Evolutionary conservation across 1,139 yeast genomes (phyloP).

Genomic region (Scheffersomyces illinoinensis): DNA sequence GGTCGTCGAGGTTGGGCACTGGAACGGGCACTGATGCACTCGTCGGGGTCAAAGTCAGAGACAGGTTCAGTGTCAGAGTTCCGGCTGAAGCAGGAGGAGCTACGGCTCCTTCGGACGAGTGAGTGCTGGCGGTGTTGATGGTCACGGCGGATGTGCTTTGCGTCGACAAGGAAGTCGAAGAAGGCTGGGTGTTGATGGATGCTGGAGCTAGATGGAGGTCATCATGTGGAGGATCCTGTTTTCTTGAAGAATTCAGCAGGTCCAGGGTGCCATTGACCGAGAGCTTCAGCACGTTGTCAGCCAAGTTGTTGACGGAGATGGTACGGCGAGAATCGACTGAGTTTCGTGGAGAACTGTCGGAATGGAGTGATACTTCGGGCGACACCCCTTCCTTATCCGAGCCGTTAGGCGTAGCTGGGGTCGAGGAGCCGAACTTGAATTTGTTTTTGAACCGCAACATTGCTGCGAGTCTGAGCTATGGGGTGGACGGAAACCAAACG

Average conservation of each 20-base stretch:
- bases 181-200: slow-evolving; percentile 3
- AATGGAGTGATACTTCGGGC: slow-evolving; percentile 11
- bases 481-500: not conserved
- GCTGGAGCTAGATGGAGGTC: not conserved
- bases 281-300: slow-evolving; percentile 31
- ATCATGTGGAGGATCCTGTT: slow-evolving; percentile 2
- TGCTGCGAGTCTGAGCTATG: not conserved
- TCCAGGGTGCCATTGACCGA: slow-evolving; percentile 15
- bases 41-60: not conserved
- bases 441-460: slow-evolving; percentile 51
- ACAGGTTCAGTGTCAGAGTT: slow-evolving; percentile 1
- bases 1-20: slow-evolving; percentile 3
- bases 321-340: slow-evolving; percentile 32
- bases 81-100: not conserved
- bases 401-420: slow-evolving; percentile 4
- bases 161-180: slow-evolving; percentile 10
- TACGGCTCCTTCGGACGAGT: slow-evolving; percentile 6
- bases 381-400: slow-evolving; percentile 17
- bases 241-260: not conserved
- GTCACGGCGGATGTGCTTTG: not conserved
- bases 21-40: not conserved
- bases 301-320: slow-evolving; percentile 21
- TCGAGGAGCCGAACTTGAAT: slow-evolving; percentile 44
- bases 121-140: slow-evolving; percentile 2
- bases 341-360: slow-evolving; percentile 17